phyloP scores from a whole-genome alignment of 768 basidiomycete genomes.

The Pulveroboletus ravenelii region DNA sequence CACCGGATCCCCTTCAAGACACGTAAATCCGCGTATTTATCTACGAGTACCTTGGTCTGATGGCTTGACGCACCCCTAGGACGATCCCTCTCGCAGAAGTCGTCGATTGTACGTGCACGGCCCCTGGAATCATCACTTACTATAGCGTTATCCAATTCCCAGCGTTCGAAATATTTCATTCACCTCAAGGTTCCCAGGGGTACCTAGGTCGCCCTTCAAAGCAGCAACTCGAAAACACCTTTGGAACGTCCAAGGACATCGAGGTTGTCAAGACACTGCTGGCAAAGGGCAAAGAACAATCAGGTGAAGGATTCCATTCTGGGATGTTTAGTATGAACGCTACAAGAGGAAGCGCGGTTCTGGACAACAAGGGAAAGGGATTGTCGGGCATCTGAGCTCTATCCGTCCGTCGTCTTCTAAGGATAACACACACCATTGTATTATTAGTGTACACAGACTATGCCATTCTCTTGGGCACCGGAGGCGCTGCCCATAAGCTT shows the following conservation, averaged over 20 bases:
- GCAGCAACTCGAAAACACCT: constrained; percentile 74
- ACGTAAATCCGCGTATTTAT: constrained; percentile 44
- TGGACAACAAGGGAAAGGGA: constrained; percentile 41
- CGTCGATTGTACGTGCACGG: constrained; percentile 64
- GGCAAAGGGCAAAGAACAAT: constrained; percentile 56
- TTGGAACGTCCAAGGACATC: constrained; percentile 58
- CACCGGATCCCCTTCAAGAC: constrained; percentile 40
- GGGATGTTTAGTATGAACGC: constrained; percentile 12
- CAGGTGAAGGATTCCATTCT: constrained; percentile 42
- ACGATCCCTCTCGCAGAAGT: constrained; percentile 68
- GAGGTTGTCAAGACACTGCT: constrained; percentile 61
- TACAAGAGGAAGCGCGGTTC: constrained; percentile 31
- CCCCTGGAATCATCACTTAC: not conserved
- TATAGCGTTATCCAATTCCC: not conserved
- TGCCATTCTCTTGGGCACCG: not conserved
- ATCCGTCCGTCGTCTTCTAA: not conserved
- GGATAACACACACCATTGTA: constrained; percentile 10
- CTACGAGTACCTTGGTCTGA: constrained; percentile 10
- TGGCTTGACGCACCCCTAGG: constrained; percentile 31
- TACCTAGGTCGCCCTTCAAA: constrained; percentile 68
- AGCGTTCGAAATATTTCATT: constrained; percentile 73
- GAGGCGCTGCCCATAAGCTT: not conserved
- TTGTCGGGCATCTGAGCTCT: constrained; percentile 31
- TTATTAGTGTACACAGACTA: constrained; percentile 7
- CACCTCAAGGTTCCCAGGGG: constrained; percentile 76